Evolutionary conservation across 2,329 filamentous ascomycete genomes (phyloP).

Genomic region (Pseudogymnoascus sp.): DNA sequence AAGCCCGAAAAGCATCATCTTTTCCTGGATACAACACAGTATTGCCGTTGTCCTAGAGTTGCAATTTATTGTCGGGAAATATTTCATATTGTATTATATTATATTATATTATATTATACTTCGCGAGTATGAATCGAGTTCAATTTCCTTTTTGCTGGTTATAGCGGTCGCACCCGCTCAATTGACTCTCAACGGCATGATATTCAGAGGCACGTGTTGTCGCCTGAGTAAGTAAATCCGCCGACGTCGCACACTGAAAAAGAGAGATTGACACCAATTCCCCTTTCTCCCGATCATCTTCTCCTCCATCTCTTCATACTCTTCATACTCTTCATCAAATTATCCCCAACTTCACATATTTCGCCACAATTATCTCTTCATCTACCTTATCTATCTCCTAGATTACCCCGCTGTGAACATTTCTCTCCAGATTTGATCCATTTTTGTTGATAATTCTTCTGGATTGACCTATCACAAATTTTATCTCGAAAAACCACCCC

Average conservation of each 20-base stretch:
- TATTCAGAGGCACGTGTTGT: conserved; percentile 5
- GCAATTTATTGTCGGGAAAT: neutral
- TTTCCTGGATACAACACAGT: neutral
- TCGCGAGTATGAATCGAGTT: no score
- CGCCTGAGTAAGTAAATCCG: neutral
- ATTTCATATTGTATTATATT: neutral
- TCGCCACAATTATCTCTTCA: neutral
- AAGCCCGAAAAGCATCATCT: neutral
- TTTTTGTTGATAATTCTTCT: neutral
- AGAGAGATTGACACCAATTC: neutral
- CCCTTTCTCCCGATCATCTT: neutral
- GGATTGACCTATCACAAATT: conserved; percentile 6
- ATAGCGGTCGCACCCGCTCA: neutral
- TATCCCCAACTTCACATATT: neutral
- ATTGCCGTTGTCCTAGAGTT: no score
- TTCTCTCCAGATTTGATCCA: neutral
- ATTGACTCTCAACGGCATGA: neutral
- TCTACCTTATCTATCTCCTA: neutral
- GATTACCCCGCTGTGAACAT: neutral
- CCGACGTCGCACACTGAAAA: neutral
- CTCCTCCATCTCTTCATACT: neutral
- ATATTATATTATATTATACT: no score
- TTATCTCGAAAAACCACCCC: neutral
- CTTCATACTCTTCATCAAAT: neutral
- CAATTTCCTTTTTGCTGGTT: neutral